Evolutionary conservation across 179 eudicot genomes (phyloP).

Genomic region (Spergularia azorica): DNA sequence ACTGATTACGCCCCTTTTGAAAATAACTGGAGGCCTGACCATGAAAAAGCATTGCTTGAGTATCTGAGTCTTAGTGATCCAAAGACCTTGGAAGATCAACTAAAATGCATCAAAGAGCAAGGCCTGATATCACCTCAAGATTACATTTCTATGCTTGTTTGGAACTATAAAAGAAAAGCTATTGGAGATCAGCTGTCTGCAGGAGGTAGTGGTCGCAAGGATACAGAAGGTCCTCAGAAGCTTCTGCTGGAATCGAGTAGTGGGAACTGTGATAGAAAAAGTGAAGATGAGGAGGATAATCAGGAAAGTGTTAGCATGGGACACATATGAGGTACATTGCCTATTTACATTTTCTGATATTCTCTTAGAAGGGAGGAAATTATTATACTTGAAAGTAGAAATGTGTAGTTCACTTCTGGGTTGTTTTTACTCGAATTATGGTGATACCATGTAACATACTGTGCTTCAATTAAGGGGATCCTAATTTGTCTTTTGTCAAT

Average conservation of each 20-base stretch:
- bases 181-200: slow-evolving; percentile 40
- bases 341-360: not conserved
- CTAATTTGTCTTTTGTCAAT: not conserved
- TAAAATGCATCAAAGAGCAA: slow-evolving; percentile 57
- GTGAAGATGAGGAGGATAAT: slow-evolving; percentile 43
- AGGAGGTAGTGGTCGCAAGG: slow-evolving; percentile 14
- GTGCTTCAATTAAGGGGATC: slow-evolving; percentile 3
- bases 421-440: not conserved
- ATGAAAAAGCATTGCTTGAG: slow-evolving; percentile 77
- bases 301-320: slow-evolving; percentile 43
- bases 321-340: slow-evolving; percentile 45
- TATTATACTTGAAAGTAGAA: not conserved
- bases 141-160: slow-evolving; percentile 88
- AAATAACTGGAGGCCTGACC: slow-evolving; percentile 82
- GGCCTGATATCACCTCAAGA: slow-evolving; percentile 93
- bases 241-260: slow-evolving; percentile 43
- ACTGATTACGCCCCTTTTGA: slow-evolving; percentile 86
- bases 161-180: slow-evolving; percentile 91
- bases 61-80: slow-evolving; percentile 67
- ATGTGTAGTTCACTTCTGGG: slow-evolving; percentile 3
- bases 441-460: slow-evolving; percentile 11
- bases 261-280: slow-evolving; percentile 32
- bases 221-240: slow-evolving; percentile 31
- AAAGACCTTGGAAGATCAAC: slow-evolving; percentile 69
- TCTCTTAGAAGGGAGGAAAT: not conserved